phyloP scores from a whole-genome alignment of 139 green algal species.

The Micromonas commoda region DNA sequence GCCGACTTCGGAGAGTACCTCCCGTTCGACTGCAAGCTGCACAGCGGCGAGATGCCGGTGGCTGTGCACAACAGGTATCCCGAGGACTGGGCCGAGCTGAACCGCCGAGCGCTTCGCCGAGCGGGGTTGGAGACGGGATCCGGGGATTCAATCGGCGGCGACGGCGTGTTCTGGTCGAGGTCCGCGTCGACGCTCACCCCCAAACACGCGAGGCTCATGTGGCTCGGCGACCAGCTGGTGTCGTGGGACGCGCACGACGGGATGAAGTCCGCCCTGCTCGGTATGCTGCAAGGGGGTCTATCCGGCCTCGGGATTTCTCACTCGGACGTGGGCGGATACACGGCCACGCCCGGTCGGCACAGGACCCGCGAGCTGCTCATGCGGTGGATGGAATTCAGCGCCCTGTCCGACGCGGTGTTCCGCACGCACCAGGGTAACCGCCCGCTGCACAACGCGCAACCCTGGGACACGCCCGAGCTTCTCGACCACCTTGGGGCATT shows the following conservation, averaged over 20 bases:
- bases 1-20: constrained; percentile 45
- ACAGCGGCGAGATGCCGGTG: constrained; percentile 25
- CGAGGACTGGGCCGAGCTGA: constrained; percentile 39
- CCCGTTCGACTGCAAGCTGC: constrained; percentile 35
- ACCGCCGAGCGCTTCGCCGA: constrained; percentile 28
- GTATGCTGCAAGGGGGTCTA: constrained; percentile 26
- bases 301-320: constrained; percentile 29
- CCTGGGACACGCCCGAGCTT: constrained; percentile 26
- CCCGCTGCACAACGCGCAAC: constrained; percentile 35
- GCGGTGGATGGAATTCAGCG: constrained; percentile 44
- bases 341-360: constrained; percentile 23
- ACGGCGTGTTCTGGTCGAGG: constrained; percentile 10
- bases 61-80: constrained; percentile 40
- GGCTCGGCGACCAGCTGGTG: constrained; percentile 45
- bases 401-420: constrained; percentile 41
- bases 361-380: constrained; percentile 37
- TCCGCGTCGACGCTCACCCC: not conserved
- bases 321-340: constrained; percentile 34
- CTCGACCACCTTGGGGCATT: not conserved
- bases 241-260: constrained; percentile 41
- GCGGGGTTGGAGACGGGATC: constrained; percentile 21
- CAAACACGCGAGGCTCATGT: constrained; percentile 28
- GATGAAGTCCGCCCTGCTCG: constrained; percentile 37
- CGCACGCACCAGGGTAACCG: constrained; percentile 41
- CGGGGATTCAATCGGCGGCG: not conserved